Evolutionary conservation across 164 flowering plant genomes (phyloP).

Genomic region (Nymphaea colorata): DNA sequence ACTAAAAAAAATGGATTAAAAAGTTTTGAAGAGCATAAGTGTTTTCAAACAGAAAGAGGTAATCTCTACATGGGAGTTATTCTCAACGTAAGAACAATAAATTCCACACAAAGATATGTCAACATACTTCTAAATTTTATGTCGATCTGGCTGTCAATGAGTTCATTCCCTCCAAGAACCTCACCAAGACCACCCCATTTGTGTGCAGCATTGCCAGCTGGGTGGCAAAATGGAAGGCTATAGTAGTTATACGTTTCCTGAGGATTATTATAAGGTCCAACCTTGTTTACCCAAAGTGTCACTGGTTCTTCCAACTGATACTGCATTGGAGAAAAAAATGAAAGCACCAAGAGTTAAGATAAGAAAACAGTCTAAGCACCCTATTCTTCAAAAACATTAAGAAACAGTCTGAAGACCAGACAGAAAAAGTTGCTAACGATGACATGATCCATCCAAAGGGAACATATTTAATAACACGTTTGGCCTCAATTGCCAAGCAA

Average conservation of each 20-base stretch:
- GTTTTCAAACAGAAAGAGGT: too few relatives aligned
- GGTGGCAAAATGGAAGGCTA: conserved; percentile 89
- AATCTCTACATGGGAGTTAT: not conserved
- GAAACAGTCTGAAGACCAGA: too few relatives aligned
- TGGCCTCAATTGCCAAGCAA: too few relatives aligned
- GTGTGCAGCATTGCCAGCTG: conserved; percentile 49
- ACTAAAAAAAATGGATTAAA: too few relatives aligned
- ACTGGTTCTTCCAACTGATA: conserved; percentile 69
- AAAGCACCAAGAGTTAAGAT: conserved; percentile 1
- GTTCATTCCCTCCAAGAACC: conserved; percentile 97
- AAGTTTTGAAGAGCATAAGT: too few relatives aligned
- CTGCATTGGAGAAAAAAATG: conserved; percentile 19
- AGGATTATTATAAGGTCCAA: conserved; percentile 99
- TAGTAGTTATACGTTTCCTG: conserved; percentile 97
- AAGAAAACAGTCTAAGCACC: too few relatives aligned
- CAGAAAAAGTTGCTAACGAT: not conserved
- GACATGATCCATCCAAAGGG: too few relatives aligned
- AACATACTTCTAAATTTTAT: conserved; percentile 74
- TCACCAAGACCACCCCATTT: conserved; percentile 99
- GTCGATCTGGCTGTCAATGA: conserved; percentile 83
- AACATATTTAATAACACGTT: too few relatives aligned
- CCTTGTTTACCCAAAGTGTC: conserved; percentile 95
- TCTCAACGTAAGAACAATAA: not conserved
- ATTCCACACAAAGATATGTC: not conserved
- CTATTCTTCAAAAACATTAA: too few relatives aligned